These are phyloP conservation scores for Akanthomyces dipterigenus DNA, from an alignment of 2,329 filamentous ascomycete genomes.

Conservation along the genomic window DNA sequence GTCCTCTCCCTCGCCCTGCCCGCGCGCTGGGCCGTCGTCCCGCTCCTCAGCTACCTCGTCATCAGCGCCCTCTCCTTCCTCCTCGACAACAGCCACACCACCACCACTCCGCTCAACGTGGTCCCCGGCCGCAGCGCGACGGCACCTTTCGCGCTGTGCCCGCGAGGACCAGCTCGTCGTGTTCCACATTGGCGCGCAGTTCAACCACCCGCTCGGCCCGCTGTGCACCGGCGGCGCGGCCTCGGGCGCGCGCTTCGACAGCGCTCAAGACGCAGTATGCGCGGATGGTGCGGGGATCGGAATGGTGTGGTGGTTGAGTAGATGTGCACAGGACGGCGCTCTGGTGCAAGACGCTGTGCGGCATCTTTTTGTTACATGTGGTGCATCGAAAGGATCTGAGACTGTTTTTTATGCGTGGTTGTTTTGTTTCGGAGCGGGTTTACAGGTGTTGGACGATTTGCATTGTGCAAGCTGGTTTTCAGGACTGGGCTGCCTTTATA, in stretches of 20 bases:
- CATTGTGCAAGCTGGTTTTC: not conserved
- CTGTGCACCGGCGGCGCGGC: constrained; percentile 38
- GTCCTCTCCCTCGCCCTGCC: constrained; percentile 27
- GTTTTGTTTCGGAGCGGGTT: too few species aligned
- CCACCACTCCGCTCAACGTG: constrained; percentile 15
- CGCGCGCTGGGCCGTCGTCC: constrained; percentile 28
- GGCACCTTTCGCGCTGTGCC: constrained; percentile 23
- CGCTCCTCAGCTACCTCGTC: constrained; percentile 5
- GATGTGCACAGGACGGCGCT: not conserved
- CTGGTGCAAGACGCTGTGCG: too few species aligned
- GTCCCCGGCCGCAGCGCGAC: constrained; percentile 23
- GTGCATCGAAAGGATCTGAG: too few species aligned
- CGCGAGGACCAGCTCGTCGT: constrained; percentile 28
- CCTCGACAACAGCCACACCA: constrained; percentile 22
- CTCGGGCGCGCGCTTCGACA: constrained; percentile 29
- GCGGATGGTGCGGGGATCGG: constrained; percentile 15
- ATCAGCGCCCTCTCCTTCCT: constrained; percentile 21
- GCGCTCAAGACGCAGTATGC: constrained; percentile 28
- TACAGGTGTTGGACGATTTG: not conserved
- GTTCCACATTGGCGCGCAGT: constrained; percentile 38
- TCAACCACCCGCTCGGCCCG: constrained; percentile 43
- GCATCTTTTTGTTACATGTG: too few species aligned
- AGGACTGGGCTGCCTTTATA: too few species aligned
- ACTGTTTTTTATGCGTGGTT: not conserved
- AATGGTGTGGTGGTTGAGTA: not conserved